Base-by-base conservation (phyloP, 2,329 filamentous ascomycete species). In the Dactylonectria estremocensis region DNA sequence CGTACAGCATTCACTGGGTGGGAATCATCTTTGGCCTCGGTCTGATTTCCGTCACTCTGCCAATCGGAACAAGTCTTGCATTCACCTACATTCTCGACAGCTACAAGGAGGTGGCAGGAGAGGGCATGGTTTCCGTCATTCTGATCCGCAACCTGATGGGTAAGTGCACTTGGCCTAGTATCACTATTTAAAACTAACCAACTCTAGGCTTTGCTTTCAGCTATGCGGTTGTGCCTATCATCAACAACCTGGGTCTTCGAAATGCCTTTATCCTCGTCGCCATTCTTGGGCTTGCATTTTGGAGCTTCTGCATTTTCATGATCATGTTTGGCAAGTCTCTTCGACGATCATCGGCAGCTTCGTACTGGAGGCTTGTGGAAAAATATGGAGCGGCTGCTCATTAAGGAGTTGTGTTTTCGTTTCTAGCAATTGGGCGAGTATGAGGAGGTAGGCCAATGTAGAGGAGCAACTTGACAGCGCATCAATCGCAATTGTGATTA, bases 51-150 rank as follows among this genome's bases (percentile, higher is more conserved):
- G 33, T 74, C 14, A 72, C 69, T 3, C 50, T 75, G 2, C 73
- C 73, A 0, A 70, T 75, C 13, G 73, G 73, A 10, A 66, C 71
- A 2, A 72, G 66, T 20, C 61, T 75, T 2, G 73, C 70, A 2
- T 73, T 74, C 48, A 75, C 70, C 5, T 75, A 75, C 22, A 69
- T 75, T 33, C 64, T 75, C 14, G 73, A 75, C 37, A 75, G 74
- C 55, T 76, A 74, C 52, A 73, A 75, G 40, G 74, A 73, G 52
- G 64, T 74, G 45, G 69, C 71, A 1, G 74, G 74, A 18, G 71
- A 73, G 20, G 69, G 67, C 5, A 40, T 75, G 13, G 70, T 72
- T 31, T 74, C 72, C 1, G 67, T 64, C 3, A 76, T 73, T 13
- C 48, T 76, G 40, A 72, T 76, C 24, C 72, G 74, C 35, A 74